Percentiles rank a stretch among this genome's conserved stretches.
These are phyloP conservation scores for Yamadazyma philogaea DNA, from an alignment of 805 yeast genomes.

Conservation along the genomic window DNA sequence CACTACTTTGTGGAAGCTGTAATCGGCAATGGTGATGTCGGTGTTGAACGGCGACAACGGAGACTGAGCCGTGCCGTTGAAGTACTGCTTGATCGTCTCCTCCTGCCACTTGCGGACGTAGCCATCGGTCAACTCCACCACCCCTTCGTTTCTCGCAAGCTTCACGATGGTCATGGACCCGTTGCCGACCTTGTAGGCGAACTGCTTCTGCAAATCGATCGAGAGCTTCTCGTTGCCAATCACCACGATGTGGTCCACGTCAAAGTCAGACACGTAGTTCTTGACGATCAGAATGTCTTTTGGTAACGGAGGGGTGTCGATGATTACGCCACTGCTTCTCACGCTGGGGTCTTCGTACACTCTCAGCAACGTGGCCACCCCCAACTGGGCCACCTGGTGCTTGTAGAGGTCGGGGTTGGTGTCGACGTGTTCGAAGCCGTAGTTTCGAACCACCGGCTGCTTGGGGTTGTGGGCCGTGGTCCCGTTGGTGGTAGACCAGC, in stretches of 20 bases:
- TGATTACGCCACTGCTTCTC: conserved; percentile 54
- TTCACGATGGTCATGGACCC: conserved; percentile 49
- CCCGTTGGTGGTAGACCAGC: conserved; percentile 61
- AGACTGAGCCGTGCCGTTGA: conserved; percentile 69
- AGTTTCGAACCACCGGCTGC: conserved; percentile 81
- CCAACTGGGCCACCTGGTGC: conserved; percentile 46
- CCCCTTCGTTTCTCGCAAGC: conserved; percentile 71
- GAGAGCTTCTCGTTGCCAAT: conserved; percentile 73
- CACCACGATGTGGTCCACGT: conserved; percentile 59
- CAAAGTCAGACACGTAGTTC: conserved; percentile 56
- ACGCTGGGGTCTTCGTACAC: conserved; percentile 47
- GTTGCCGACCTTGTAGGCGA: conserved; percentile 28
- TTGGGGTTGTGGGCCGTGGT: conserved; percentile 77
- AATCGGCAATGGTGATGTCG: conserved; percentile 61
- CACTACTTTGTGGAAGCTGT: conserved; percentile 61
- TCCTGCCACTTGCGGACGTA: conserved; percentile 72
- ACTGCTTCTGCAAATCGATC: conserved; percentile 57
- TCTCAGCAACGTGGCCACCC: conserved; percentile 47
- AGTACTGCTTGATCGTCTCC: conserved; percentile 77
- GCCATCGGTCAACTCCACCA: conserved; percentile 68
- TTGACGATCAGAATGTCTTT: conserved; percentile 53
- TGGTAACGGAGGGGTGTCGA: conserved; percentile 70
- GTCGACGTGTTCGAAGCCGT: conserved; percentile 60
- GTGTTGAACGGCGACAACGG: conserved; percentile 83
- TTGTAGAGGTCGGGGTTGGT: conserved; percentile 60